Conservation (phyloP, 2,329 filamentous ascomycete genomes). For the Geoglossum cookeanum region DNA sequence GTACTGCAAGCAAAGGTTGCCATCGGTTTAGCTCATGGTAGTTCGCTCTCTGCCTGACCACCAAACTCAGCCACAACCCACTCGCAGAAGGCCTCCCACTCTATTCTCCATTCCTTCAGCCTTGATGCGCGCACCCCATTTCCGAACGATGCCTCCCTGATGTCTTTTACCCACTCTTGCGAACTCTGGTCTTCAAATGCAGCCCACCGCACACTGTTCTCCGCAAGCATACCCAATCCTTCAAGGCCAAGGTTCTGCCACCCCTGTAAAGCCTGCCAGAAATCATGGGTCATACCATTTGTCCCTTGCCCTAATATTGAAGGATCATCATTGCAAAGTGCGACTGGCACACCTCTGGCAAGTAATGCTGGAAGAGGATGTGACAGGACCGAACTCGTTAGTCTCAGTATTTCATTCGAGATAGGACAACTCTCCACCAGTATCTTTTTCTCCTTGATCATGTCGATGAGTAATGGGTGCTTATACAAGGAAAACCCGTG, state of each 20-base stretch:
- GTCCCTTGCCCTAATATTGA: constrained; percentile 70
- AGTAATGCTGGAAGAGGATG: constrained; percentile 73
- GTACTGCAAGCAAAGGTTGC: too few species aligned
- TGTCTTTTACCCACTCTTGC: constrained; percentile 50
- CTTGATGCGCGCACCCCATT: constrained; percentile 49
- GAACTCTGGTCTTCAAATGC: constrained; percentile 63
- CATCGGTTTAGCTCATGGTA: too few species aligned
- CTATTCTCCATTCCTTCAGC: constrained; percentile 57
- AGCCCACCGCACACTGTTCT: constrained; percentile 84
- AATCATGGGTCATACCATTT: constrained; percentile 75
- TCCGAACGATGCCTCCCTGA: constrained; percentile 57
- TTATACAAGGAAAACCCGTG: constrained; percentile 81
- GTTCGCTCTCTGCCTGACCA: not conserved
- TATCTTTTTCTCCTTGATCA: constrained; percentile 76
- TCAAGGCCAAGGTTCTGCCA: constrained; percentile 83
- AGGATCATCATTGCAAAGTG: constrained; percentile 79
- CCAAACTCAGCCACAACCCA: constrained; percentile 67
- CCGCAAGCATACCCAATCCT: constrained; percentile 67
- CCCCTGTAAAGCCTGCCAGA: constrained; percentile 82
- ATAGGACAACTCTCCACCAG: constrained; percentile 82
- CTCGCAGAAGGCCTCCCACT: constrained; percentile 80
- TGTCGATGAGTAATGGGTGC: constrained; percentile 72
- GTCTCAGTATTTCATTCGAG: constrained; percentile 68
- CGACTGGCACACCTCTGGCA: constrained; percentile 64
- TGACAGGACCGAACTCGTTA: constrained; percentile 55